Evolutionary conservation across 768 basidiomycete species (phyloP).

Genomic region (Auricularia sp.): DNA sequence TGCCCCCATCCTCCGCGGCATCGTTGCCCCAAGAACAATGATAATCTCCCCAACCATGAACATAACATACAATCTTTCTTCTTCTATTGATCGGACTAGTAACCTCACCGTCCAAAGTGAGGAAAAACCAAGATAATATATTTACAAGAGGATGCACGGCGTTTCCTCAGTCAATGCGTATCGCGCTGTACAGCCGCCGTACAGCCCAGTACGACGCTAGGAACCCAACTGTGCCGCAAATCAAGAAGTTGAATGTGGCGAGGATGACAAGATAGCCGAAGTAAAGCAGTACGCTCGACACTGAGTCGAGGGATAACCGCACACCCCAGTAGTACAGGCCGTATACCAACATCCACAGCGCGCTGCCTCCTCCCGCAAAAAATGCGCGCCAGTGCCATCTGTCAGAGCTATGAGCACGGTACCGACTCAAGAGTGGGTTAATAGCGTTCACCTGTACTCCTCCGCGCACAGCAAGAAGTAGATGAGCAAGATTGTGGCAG

Average conservation of each 20-base stretch:
- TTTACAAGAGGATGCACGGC: not conserved
- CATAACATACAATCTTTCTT: not conserved
- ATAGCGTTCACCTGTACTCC: slow-evolving; percentile 64
- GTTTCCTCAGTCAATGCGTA: slow-evolving; percentile 53
- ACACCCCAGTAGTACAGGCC: slow-evolving; percentile 85
- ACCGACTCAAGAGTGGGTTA: not conserved
- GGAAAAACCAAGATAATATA: not conserved
- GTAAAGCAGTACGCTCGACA: slow-evolving; percentile 75
- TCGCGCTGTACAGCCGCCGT: slow-evolving; percentile 68
- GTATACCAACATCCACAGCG: slow-evolving; percentile 84
- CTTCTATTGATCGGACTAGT: not conserved
- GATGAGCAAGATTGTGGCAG: slow-evolving; percentile 78
- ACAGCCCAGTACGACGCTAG: slow-evolving; percentile 59
- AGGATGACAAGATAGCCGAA: slow-evolving; percentile 85
- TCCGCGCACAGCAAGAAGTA: slow-evolving; percentile 92
- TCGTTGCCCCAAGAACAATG: not conserved
- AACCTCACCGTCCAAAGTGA: not conserved
- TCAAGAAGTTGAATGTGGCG: slow-evolving; percentile 73
- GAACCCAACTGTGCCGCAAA: slow-evolving; percentile 48
- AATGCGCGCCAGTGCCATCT: slow-evolving; percentile 98
- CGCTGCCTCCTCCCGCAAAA: slow-evolving; percentile 82
- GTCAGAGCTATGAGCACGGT: slow-evolving; percentile 6
- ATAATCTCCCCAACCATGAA: not conserved
- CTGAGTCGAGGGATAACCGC: slow-evolving; percentile 73
- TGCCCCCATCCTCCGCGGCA: too few relatives aligned